These are phyloP conservation scores for Toxicodendron radicans DNA, from an alignment of 345 rosid genomes.

Conservation along the genomic window DNA sequence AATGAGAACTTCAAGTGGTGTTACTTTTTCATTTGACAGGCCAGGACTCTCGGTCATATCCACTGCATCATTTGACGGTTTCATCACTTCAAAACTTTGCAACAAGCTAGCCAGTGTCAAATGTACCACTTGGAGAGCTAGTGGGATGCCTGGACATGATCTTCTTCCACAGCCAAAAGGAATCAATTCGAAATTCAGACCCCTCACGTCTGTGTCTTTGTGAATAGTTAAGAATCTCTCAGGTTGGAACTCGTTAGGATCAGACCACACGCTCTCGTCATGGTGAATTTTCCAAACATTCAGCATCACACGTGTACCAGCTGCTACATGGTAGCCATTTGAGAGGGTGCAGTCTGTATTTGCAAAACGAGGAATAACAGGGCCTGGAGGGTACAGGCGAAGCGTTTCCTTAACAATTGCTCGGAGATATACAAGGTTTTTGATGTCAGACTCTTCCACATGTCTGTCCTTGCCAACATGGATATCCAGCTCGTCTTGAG, in stretches of 20 bases:
- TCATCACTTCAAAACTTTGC: slow-evolving; percentile 35
- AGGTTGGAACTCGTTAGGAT: slow-evolving; percentile 28
- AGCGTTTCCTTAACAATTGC: slow-evolving; percentile 41
- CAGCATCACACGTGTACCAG: slow-evolving; percentile 27
- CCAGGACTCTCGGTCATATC: slow-evolving; percentile 40
- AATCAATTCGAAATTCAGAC: slow-evolving; percentile 35
- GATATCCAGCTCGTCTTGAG: slow-evolving; percentile 27
- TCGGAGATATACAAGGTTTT: slow-evolving; percentile 26
- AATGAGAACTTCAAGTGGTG: slow-evolving; percentile 40
- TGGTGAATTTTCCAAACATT: slow-evolving; percentile 31
- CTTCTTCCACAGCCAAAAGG: slow-evolving; percentile 44
- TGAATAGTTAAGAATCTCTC: slow-evolving; percentile 38
- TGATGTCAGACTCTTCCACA: slow-evolving; percentile 12
- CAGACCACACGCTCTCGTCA: slow-evolving; percentile 27
- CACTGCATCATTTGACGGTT: slow-evolving; percentile 22
- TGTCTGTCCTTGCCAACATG: slow-evolving; percentile 20
- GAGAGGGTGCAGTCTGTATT: slow-evolving; percentile 23
- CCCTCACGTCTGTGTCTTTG: slow-evolving; percentile 27
- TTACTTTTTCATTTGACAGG: slow-evolving; percentile 34
- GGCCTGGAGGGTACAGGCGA: slow-evolving; percentile 31
- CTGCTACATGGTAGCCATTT: slow-evolving; percentile 22
- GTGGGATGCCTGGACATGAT: slow-evolving; percentile 33
- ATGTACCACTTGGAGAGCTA: slow-evolving; percentile 36
- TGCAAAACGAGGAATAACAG: slow-evolving; percentile 22
- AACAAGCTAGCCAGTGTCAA: slow-evolving; percentile 41